Conservation (phyloP, 768 basidiomycete genomes). For the Auricularia heimuer region DNA sequence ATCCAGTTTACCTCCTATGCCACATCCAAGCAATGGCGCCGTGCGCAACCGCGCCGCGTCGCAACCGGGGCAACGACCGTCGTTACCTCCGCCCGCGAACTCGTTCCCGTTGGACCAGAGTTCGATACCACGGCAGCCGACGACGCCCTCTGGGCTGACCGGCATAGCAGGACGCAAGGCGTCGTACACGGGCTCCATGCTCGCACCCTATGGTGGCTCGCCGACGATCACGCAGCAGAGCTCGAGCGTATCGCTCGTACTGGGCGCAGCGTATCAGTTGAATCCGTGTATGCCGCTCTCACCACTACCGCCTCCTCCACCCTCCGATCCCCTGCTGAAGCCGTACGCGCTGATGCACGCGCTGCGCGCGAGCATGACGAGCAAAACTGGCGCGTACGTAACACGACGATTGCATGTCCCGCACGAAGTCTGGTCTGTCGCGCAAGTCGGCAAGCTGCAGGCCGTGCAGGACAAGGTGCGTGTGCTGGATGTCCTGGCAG, state of each 20-base stretch:
- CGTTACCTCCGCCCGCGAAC: constrained; percentile 20
- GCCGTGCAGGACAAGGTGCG: constrained; percentile 80
- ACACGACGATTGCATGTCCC: constrained; percentile 82
- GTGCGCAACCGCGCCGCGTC: constrained; percentile 60
- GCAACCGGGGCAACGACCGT: constrained; percentile 66
- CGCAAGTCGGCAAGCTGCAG: constrained; percentile 75
- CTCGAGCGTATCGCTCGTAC: constrained; percentile 23
- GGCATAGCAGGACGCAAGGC: constrained; percentile 35
- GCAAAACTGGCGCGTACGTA: constrained; percentile 76
- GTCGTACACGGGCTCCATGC: constrained; percentile 30
- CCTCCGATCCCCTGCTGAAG: constrained; percentile 63
- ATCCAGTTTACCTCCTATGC: background rate
- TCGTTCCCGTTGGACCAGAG: constrained; percentile 8
- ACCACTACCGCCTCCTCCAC: constrained; percentile 64
- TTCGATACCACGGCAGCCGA: constrained; percentile 12
- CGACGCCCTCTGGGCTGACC: background rate
- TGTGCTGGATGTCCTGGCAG: constrained; percentile 68
- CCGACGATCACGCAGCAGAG: background rate
- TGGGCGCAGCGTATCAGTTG: background rate
- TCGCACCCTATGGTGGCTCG: background rate
- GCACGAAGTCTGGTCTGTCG: constrained; percentile 65
- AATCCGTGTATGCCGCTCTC: constrained; percentile 55
- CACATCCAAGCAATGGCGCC: constrained; percentile 14
- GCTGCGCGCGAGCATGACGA: constrained; percentile 67
- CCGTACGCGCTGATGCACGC: constrained; percentile 89